Conservation (phyloP, 345 rosid species). For the Eucalyptus tenuipes region DNA sequence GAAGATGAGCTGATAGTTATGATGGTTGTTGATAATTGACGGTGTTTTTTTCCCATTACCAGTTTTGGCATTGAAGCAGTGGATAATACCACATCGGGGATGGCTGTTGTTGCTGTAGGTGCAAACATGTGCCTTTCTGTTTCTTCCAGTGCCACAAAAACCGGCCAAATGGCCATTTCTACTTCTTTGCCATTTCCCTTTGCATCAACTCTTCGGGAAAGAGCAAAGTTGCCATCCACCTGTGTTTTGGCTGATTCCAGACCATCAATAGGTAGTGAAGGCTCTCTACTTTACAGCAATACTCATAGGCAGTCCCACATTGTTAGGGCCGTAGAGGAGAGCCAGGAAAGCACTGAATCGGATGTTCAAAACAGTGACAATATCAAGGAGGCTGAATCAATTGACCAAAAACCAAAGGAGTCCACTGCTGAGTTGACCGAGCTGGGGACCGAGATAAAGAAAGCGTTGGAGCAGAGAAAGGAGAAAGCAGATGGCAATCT, state of each 20-base stretch:
- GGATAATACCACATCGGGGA: not conserved
- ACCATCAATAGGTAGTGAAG: not conserved
- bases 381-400: not conserved
- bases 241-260: not conserved
- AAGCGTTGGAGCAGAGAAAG: slow-evolving; percentile 58
- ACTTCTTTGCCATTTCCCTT: not conserved
- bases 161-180: not conserved
- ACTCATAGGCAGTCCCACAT: not conserved
- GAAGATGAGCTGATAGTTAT: not conserved
- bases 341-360: slow-evolving; percentile 29
- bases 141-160: not conserved
- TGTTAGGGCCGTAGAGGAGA: slow-evolving; percentile 41
- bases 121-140: not conserved
- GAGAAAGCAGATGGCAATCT: slow-evolving; percentile 28
- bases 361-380: not conserved
- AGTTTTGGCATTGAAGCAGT: not conserved
- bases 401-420: not conserved
- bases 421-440: slow-evolving; percentile 25
- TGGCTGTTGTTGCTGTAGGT: not conserved
- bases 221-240: not conserved
- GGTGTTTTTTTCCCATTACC: not conserved
- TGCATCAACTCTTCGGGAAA: not conserved
- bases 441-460: slow-evolving; percentile 67
- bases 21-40: not conserved
- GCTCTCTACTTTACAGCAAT: not conserved